Evolutionary conservation across 306 rosid species (phyloP).

Genomic region (Dalbergia cultrata): DNA sequence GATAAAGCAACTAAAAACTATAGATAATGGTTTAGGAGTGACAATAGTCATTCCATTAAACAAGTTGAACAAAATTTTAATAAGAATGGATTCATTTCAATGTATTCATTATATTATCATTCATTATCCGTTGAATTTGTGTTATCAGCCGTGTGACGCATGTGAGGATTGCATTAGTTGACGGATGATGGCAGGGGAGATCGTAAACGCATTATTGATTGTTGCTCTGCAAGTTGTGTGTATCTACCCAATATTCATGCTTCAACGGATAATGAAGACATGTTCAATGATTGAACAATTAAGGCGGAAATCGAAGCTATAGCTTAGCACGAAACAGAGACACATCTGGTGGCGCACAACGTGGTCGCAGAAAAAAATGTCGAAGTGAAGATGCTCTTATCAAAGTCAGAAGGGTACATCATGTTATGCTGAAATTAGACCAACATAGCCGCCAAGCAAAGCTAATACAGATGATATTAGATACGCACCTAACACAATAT

Average conservation of each 20-base stretch:
- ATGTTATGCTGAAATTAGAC: constrained; percentile 80
- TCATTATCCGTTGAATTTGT: background rate
- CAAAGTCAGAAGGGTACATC: constrained; percentile 4
- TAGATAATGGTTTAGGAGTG: no score
- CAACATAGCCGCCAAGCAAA: constrained; percentile 80
- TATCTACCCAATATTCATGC: background rate
- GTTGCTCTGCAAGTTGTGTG: background rate
- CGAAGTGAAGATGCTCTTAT: background rate
- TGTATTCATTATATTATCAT: background rate
- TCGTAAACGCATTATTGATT: background rate
- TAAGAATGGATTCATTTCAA: background rate
- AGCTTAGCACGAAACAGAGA: constrained; percentile 12
- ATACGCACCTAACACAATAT: constrained; percentile 84
- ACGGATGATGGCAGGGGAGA: no score
- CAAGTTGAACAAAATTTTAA: background rate
- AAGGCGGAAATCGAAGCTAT: background rate
- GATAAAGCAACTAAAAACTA: no score
- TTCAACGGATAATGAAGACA: background rate
- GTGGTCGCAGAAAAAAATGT: background rate
- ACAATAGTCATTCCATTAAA: no score
- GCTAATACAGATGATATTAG: constrained; percentile 76
- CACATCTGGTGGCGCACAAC: background rate
- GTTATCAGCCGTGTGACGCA: background rate
- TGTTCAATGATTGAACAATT: background rate
- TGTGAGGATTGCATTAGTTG: background rate